phyloP scores from a whole-genome alignment of 352 stramenopile genomes.

The Phytophthora cactorum region DNA sequence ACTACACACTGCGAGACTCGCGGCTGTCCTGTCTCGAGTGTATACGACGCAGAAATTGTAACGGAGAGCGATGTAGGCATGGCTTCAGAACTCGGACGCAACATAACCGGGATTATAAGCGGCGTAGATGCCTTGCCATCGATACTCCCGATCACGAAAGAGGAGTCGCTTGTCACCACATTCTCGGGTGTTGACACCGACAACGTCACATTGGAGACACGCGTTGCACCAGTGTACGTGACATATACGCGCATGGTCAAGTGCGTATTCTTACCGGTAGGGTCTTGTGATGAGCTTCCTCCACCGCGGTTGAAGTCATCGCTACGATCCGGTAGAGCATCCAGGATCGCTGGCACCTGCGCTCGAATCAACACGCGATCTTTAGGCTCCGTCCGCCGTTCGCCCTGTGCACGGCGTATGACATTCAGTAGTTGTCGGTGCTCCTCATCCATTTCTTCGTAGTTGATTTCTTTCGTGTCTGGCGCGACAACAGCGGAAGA shows the following conservation, averaged over 20 bases:
- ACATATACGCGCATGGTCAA: slow-evolving; percentile 85
- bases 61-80: slow-evolving; percentile 78
- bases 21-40: slow-evolving; percentile 70
- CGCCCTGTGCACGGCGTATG: slow-evolving; percentile 80
- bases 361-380: slow-evolving; percentile 79
- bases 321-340: slow-evolving; percentile 50
- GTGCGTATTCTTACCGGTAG: slow-evolving; percentile 40
- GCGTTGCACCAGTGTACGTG: slow-evolving; percentile 77
- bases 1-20: slow-evolving; percentile 69
- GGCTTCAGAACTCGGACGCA: slow-evolving; percentile 48
- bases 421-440: slow-evolving; percentile 87
- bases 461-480: slow-evolving; percentile 88
- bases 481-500: slow-evolving; percentile 70
- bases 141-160: slow-evolving; percentile 75
- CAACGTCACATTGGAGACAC: slow-evolving; percentile 79
- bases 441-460: slow-evolving; percentile 92
- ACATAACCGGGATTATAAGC: slow-evolving; percentile 65
- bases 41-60: slow-evolving; percentile 76
- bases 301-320: slow-evolving; percentile 48
- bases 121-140: slow-evolving; percentile 66
- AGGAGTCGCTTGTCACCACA: slow-evolving; percentile 64
- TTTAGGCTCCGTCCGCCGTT: slow-evolving; percentile 70
- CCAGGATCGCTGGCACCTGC: slow-evolving; percentile 74
- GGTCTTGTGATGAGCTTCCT: slow-evolving; percentile 9
- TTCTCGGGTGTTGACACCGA: slow-evolving; percentile 72